These are phyloP conservation scores for Neonothopanus nambi DNA, from an alignment of 1,284 basidiomycete genomes.

Conservation along the genomic window DNA sequence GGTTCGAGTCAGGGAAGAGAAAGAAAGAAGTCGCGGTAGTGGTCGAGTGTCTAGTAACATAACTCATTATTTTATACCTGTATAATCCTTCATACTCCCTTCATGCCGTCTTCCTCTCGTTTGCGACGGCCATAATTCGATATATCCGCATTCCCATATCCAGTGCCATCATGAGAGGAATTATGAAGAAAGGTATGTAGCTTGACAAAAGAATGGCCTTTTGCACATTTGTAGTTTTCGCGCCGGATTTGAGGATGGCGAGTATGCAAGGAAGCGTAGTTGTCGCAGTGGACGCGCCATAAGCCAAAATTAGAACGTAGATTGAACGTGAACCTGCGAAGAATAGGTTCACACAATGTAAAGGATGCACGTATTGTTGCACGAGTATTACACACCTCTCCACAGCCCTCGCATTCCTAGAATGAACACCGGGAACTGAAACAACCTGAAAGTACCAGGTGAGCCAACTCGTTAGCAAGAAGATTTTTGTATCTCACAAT, in stretches of 20 bases:
- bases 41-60: not conserved
- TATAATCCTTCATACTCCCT: not conserved
- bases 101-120: not conserved
- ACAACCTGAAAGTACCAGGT: conserved; percentile 42
- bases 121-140: not conserved
- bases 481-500: conserved; percentile 34
- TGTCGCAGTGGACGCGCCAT: conserved; percentile 77
- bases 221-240: conserved; percentile 45
- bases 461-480: conserved; percentile 21
- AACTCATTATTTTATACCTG: not conserved
- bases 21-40: not conserved
- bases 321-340: conserved; percentile 43
- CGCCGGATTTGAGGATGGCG: conserved; percentile 48
- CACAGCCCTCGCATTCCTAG: conserved; percentile 67
- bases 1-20: not conserved
- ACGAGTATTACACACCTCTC: conserved; percentile 47
- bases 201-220: conserved; percentile 59
- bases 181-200: conserved; percentile 76
- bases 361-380: not conserved
- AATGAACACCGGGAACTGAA: conserved; percentile 79
- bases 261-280: conserved; percentile 74
- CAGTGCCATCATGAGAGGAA: conserved; percentile 70
- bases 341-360: not conserved
- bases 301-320: conserved; percentile 64
- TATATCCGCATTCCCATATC: conserved; percentile 60